Percentiles rank a stretch among this genome's conserved stretches.
These are phyloP conservation scores for Dactylellina leptospora DNA, from an alignment of 2,329 filamentous ascomycete species.

Conservation along the genomic window DNA sequence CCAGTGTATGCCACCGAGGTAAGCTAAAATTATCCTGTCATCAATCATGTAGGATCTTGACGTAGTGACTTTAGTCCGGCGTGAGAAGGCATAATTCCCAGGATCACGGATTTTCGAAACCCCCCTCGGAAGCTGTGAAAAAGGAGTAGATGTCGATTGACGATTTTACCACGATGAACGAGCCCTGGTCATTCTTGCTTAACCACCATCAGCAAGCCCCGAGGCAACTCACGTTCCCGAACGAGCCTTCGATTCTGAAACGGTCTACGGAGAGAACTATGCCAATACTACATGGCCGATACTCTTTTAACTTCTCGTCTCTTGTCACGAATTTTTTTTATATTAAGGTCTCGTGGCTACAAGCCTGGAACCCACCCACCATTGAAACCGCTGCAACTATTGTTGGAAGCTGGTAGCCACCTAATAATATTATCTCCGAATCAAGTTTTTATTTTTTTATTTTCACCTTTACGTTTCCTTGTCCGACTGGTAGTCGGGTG, in stretches of 20 bases:
- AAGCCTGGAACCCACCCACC: slow-evolving; percentile 8
- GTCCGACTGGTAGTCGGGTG: slow-evolving; percentile 14
- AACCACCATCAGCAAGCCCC: too few relatives aligned
- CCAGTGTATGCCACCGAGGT: slow-evolving; percentile 53
- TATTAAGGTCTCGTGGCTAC: slow-evolving; percentile 58
- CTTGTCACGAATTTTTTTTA: slow-evolving; percentile 38
- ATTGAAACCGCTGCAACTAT: slow-evolving; percentile 39
- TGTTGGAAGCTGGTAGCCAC: slow-evolving; percentile 43
- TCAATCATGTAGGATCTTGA: slow-evolving; percentile 54
- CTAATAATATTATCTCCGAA: slow-evolving; percentile 54
- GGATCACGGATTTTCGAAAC: slow-evolving; percentile 53
- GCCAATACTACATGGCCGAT: too few relatives aligned
- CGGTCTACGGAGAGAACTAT: too few relatives aligned
- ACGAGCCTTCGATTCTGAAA: too few relatives aligned
- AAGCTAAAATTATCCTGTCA: slow-evolving; percentile 45
- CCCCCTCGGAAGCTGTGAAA: slow-evolving; percentile 47
- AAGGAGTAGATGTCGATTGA: slow-evolving; percentile 40
- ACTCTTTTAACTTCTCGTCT: not conserved
- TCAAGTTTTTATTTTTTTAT: slow-evolving; percentile 34
- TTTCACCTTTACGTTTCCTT: slow-evolving; percentile 13
- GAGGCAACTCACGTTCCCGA: too few relatives aligned
- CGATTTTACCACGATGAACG: slow-evolving; percentile 12
- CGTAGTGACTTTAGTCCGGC: slow-evolving; percentile 54
- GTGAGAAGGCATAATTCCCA: slow-evolving; percentile 54
- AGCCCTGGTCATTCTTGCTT: too few relatives aligned